phyloP scores from a whole-genome alignment of 108 stramenopile genomes.

The Aurantiochytrium sp. region DNA sequence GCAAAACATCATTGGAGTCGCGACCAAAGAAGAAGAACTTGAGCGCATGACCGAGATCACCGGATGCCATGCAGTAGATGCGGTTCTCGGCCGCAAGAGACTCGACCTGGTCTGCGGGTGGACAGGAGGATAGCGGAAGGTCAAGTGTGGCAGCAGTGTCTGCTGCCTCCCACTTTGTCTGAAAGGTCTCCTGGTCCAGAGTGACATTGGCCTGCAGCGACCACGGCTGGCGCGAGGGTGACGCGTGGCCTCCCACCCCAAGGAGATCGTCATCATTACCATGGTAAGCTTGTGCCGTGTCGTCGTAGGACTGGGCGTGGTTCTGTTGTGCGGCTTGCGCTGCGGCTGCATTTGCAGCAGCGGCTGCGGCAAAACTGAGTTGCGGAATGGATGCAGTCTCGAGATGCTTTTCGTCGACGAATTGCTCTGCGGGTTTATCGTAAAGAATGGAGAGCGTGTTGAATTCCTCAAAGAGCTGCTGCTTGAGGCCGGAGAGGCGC shows the following conservation, averaged over 20 bases:
- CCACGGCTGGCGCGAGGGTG: slow-evolving; percentile 16
- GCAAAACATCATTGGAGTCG: slow-evolving; percentile 22
- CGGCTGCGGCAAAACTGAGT: slow-evolving; percentile 43
- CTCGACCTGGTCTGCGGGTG: slow-evolving; percentile 60
- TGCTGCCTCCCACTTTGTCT: slow-evolving; percentile 68
- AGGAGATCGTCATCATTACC: slow-evolving; percentile 44
- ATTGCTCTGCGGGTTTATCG: slow-evolving; percentile 75
- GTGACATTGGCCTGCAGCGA: slow-evolving; percentile 43
- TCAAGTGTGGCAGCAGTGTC: slow-evolving; percentile 50
- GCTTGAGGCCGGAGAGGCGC: slow-evolving; percentile 56
- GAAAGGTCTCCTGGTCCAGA: slow-evolving; percentile 70
- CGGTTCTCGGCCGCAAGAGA: slow-evolving; percentile 35
- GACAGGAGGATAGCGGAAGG: slow-evolving; percentile 41
- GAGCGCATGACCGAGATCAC: slow-evolving; percentile 69
- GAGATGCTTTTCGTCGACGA: slow-evolving; percentile 71
- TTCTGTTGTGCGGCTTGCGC: neutral
- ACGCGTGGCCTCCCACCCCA: slow-evolving; percentile 23
- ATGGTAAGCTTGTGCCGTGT: too few species aligned
- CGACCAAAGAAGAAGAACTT: slow-evolving; percentile 80
- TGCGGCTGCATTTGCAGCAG: slow-evolving; percentile 24
- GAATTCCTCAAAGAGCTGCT: slow-evolving; percentile 79
- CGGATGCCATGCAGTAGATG: slow-evolving; percentile 79
- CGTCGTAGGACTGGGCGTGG: too few species aligned
- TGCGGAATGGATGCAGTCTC: slow-evolving; percentile 64
- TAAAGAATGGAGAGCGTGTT: slow-evolving; percentile 90